Base-by-base conservation (phyloP, 2,329 filamentous ascomycete species). In the Beauveria varroae region DNA sequence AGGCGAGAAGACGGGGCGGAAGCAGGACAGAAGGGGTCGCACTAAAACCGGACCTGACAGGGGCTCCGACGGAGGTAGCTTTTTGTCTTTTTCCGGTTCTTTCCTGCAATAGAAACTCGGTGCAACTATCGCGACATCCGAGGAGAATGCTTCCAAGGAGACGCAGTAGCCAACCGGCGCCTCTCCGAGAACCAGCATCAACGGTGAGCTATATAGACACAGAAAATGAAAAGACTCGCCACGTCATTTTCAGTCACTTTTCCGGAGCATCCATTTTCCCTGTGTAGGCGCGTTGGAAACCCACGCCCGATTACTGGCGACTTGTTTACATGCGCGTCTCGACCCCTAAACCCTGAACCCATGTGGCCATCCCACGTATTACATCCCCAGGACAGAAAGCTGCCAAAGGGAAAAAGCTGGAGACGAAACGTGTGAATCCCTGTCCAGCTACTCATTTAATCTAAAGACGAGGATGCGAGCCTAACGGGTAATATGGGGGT, bases 401-500 rank as follows among this genome's bases (percentile, higher is more conserved):
- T 37, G 14, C 34, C 34, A 37, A 37, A 16, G 34, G 16, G 16
- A 37, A 24, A 56, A 57, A 37, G 41, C 28, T 50, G 20, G 26
- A 43, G 37, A 51, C 30, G 37, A 58, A 50, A 51, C 18, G 37
- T 16, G 10, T 43, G 8, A 50, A 43, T 40, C 43, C 44, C 30
- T 57, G 51, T 7, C 9, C 16, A 16, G 9, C 18, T 53, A 28
- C 20, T 49, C 6, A 28, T 49, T 30, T 28, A 50, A 28, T 50
- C 37, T 18, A 28, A 55, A 20, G 50, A 22, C 28, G 37, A 57
- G 43, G 22, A 54, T 12, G 24, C 10, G n/a, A 46, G 26, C 53
- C 53, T n/a, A 56, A 56, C 41, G 55, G 20, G 12, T 47, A 20
- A 22, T 57, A 57, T 57, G 55, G 55, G 54, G 55, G 55, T 37